Evolutionary conservation across 148 eudicot genomes (phyloP).

Genomic region (Polygonum aviculare): DNA sequence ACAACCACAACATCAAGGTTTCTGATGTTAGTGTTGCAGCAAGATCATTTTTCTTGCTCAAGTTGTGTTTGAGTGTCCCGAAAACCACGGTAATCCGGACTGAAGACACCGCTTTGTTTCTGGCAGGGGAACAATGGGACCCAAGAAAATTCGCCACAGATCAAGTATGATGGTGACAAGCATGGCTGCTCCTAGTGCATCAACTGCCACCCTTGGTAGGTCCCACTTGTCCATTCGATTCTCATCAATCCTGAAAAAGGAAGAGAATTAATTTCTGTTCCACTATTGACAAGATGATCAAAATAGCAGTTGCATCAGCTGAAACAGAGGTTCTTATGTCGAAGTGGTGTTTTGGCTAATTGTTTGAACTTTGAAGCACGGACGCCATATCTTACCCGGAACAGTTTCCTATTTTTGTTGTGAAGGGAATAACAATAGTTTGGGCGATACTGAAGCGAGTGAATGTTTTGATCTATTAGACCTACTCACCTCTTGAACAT

Average conservation of each 20-base stretch:
- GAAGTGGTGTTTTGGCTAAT: not conserved
- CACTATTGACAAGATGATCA: not conserved
- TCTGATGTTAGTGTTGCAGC: not conserved
- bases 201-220: slow-evolving; percentile 73
- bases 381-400: no score
- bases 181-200: slow-evolving; percentile 95
- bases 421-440: no score
- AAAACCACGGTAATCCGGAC: slow-evolving; percentile 77
- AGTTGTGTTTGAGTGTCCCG: slow-evolving; percentile 27
- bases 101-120: slow-evolving; percentile 54
- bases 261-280: not conserved
- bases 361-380: not conserved
- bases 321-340: not conserved
- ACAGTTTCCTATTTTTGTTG: no score
- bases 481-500: slow-evolving; percentile 76
- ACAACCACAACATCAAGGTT: no score
- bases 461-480: not conserved
- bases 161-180: slow-evolving; percentile 93
- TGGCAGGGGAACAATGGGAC: slow-evolving; percentile 69
- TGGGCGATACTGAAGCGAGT: not conserved
- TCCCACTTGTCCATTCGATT: slow-evolving; percentile 67
- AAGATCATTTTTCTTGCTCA: slow-evolving; percentile 2
- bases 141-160: slow-evolving; percentile 82
- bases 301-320: not conserved
- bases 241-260: slow-evolving; percentile 67